Base-by-base conservation (phyloP, 2,329 filamentous ascomycete genomes). In the Colletotrichum kahawae region DNA sequence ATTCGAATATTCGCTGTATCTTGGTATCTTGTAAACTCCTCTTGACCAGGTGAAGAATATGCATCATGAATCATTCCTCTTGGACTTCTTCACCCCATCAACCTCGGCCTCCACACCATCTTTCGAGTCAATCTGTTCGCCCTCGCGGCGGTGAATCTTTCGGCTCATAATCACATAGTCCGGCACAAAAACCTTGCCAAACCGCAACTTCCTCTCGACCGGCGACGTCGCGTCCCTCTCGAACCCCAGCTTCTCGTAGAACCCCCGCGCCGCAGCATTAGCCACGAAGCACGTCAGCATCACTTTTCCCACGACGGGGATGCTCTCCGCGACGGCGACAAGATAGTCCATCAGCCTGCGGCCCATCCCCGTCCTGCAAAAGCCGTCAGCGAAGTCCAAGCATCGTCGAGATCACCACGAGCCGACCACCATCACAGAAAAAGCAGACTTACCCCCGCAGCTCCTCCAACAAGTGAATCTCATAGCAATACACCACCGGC, bases 401-500 rank as follows among this genome's bases (percentile, higher is more conserved):
- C 38, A 6, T 43, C 38, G 7, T 29, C 24, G 24, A 24, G 24
- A 3, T 24, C 24, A 3, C 4, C 24, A 43, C 18, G 18, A n/a
- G 38, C 38, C 18, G n/a, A 27, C 10, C 29, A 29, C 27, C 64
- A 54, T 54, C 13, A n/a, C 5, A 13, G 24, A 27, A 9, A 9
- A 64, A 18, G 13, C 3, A 27, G 16, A 83, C 84, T 76, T 82
- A 91, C 85, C 92, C 88, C 78, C 90, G 89, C 6, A 94, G 81
- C 2, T 86, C 83, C 2, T 87, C 83, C 48, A 86, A 83, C 4
- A 96, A 88, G 80, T 96, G 94, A 43, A 96, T 91, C 83, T 96
- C 94, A 81, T 95, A 96, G 82, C 94, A 93, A 82, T 95, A 96
- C 24, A 95, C 81, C 3, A 95, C 93, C 0, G 92, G 87, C 74